Conservation (phyloP, 2,329 filamentous ascomycete genomes). For the Trichoderma sp. region DNA sequence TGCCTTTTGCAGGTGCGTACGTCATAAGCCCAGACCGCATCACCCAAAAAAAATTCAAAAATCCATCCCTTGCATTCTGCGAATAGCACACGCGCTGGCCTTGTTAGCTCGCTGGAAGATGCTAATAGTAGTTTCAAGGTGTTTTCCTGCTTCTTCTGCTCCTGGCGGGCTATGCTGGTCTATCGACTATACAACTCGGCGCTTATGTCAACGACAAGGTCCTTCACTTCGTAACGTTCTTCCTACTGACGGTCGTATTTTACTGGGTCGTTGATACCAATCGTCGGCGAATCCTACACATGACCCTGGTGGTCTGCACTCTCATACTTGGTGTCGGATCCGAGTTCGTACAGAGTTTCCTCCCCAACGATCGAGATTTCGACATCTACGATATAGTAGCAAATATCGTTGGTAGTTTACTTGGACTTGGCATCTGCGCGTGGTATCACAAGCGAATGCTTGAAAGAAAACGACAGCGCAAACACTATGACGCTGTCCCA, state of each 20-base stretch:
- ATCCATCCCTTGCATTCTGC: background rate
- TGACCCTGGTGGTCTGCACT: constrained; percentile 80
- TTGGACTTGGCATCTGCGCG: constrained; percentile 70
- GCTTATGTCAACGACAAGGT: constrained; percentile 79
- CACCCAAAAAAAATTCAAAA: background rate
- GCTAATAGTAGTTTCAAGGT: constrained; percentile 44
- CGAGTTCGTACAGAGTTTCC: constrained; percentile 70
- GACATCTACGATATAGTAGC: constrained; percentile 85
- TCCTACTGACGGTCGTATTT: constrained; percentile 80
- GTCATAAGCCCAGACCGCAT: constrained; percentile 16
- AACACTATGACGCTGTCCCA: constrained; percentile 69
- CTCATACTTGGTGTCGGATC: constrained; percentile 67
- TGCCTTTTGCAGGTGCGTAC: constrained; percentile 78
- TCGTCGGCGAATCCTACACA: constrained; percentile 77
- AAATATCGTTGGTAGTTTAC: constrained; percentile 76
- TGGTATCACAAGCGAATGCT: constrained; percentile 98
- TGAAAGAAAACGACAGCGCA: constrained; percentile 74
- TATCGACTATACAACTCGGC: constrained; percentile 61
- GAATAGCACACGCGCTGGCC: background rate
- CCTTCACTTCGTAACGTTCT: constrained; percentile 85
- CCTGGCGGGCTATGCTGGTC: constrained; percentile 74
- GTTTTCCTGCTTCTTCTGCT: constrained; percentile 70
- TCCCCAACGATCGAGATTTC: constrained; percentile 69
- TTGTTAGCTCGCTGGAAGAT: background rate
- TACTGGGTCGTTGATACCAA: constrained; percentile 97